Percentiles rank a stretch among this genome's conserved stretches.
Evolutionary conservation across 495 filamentous ascomycete species (phyloP).

Genomic region (Aspergillus taichungensis): DNA sequence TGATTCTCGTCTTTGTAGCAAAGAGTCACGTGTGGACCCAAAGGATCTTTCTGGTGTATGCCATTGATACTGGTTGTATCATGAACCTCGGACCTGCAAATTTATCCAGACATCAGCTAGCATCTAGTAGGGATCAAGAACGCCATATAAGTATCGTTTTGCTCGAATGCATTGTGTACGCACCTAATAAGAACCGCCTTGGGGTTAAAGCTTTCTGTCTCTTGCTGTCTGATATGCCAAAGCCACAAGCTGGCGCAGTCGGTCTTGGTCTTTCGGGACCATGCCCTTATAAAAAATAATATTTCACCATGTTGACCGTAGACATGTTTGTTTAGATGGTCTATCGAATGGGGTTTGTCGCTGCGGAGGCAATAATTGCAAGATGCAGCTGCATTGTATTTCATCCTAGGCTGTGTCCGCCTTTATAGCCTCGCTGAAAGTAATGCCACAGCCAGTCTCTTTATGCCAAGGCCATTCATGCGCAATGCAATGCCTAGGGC

Average conservation of each 20-base stretch:
- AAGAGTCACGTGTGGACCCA: neutral
- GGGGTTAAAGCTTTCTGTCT: slow-evolving; percentile 7
- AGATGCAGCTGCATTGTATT: too few relatives aligned
- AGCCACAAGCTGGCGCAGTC: neutral
- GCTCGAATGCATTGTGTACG: too few relatives aligned
- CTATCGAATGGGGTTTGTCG: too few relatives aligned
- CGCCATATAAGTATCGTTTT: too few relatives aligned
- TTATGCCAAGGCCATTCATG: too few relatives aligned
- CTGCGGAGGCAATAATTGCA: too few relatives aligned
- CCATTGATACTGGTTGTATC: slow-evolving; percentile 9
- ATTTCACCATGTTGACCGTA: slow-evolving; percentile 10
- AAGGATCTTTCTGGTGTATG: slow-evolving; percentile 3
- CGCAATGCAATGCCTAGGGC: too few relatives aligned
- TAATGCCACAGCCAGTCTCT: too few relatives aligned
- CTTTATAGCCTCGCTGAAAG: too few relatives aligned
- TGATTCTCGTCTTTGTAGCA: slow-evolving; percentile 2
- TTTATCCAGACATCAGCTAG: neutral
- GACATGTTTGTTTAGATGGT: neutral
- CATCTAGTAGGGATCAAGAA: too few relatives aligned
- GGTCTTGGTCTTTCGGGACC: slow-evolving; percentile 2
- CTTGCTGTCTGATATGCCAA: slow-evolving; percentile 7
- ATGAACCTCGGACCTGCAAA: slow-evolving; percentile 7
- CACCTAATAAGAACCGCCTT: slow-evolving; percentile 7
- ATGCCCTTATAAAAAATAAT: slow-evolving; percentile 8
- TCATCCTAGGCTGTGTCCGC: too few relatives aligned